Evolutionary conservation across 352 stramenopile species (phyloP).

Genomic region (Phytophthora foliorum): DNA sequence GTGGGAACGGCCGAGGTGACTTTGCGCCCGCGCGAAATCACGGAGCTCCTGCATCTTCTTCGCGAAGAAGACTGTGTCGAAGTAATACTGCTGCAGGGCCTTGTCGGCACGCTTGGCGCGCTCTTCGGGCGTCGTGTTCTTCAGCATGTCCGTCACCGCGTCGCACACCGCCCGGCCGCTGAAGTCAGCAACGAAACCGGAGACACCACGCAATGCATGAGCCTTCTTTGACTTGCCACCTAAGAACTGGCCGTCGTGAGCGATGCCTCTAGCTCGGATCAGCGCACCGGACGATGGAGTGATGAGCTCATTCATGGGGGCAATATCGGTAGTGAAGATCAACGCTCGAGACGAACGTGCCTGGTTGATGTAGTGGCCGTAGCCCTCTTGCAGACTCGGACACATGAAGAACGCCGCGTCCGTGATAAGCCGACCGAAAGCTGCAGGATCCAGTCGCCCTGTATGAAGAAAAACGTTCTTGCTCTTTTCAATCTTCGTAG

Average conservation of each 20-base stretch:
- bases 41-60: slow-evolving; percentile 58
- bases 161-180: slow-evolving; percentile 41
- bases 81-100: slow-evolving; percentile 64
- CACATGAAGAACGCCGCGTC: slow-evolving; percentile 51
- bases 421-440: slow-evolving; percentile 45
- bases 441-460: slow-evolving; percentile 7
- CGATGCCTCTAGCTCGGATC: slow-evolving; percentile 21
- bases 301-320: slow-evolving; percentile 64
- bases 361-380: slow-evolving; percentile 71
- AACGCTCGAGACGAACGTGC: slow-evolving; percentile 44
- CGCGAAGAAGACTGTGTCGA: slow-evolving; percentile 68
- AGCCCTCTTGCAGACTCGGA: slow-evolving; percentile 55
- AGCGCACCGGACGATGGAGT: slow-evolving; percentile 43
- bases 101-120: slow-evolving; percentile 37
- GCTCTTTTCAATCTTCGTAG: slow-evolving; percentile 29
- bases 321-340: slow-evolving; percentile 53
- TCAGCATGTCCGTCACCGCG: slow-evolving; percentile 44
- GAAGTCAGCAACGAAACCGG: slow-evolving; percentile 51
- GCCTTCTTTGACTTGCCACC: slow-evolving; percentile 33
- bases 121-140: slow-evolving; percentile 33
- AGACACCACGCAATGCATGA: slow-evolving; percentile 43
- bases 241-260: slow-evolving; percentile 44
- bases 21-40: slow-evolving; percentile 34
- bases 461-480: slow-evolving; percentile 41
- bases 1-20: slow-evolving; percentile 13